Base-by-base conservation (phyloP, 768 basidiomycete genomes). In the Agrocybe pediades region DNA sequence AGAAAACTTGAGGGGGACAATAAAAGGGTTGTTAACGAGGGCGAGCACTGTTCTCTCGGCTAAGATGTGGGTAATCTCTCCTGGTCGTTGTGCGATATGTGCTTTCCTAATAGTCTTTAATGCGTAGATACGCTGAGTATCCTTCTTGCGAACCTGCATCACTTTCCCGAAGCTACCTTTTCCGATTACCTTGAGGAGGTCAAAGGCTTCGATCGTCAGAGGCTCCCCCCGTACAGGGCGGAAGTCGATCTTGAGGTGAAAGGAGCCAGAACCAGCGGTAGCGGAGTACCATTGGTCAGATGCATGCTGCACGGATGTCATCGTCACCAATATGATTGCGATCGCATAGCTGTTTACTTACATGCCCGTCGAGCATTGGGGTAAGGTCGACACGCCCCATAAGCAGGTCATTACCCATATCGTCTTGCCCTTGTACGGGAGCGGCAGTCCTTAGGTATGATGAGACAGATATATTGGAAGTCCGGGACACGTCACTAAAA, bases 101-200 rank as follows among this genome's bases (percentile, higher is more conserved):
- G 96, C 96, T 71, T 99, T 99, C 49, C 95, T 85, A 63, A 98
- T 98, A 2, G 97, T 98, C 77, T 98, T 98, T 64, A 99, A 79
- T 2, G 96, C 96, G 74, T 99, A 99, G 65, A 99, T 90, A 53
- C 97, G 92, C 61, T 92, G 84, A 1, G 97, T 98, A 72, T 99
- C 95, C 75, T 97, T 95, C 76, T 99, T 99, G 49, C 95, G 88
- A 39, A 99, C 96, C 81, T 99, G 96, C 97, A 98, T 98, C 30
- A 96, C 95, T 72, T 99, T 99, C 15, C 97, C 96, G 63, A 99
- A 99, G 55, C 87, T 90, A 9, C 97, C 96, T 72, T 98, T 98
- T 17, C 96, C 95, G 54, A 99, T 96, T 41, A 99, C 96, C 69
- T 95, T 97, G 65, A 99, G 87, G 45, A 99, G 76, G 56, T 99